These are phyloP conservation scores for Umbellularia californica DNA, from an alignment of 164 flowering plant genomes.

Conservation along the genomic window DNA sequence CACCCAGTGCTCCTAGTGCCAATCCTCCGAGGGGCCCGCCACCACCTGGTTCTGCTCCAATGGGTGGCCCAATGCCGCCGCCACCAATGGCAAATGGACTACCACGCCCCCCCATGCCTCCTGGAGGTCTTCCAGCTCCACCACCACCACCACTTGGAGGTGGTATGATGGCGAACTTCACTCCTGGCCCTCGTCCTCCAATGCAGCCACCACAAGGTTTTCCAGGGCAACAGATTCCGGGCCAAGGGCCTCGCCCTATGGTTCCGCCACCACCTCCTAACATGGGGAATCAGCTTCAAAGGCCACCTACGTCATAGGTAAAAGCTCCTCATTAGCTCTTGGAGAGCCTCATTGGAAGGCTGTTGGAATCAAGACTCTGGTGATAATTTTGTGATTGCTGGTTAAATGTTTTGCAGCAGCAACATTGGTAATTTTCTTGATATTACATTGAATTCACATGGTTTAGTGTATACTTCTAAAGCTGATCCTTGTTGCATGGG, in stretches of 20 bases:
- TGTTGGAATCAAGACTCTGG: neutral
- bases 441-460: no score
- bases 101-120: slow-evolving; percentile 89
- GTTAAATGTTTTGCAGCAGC: neutral
- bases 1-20: slow-evolving; percentile 36
- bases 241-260: slow-evolving; percentile 13
- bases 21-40: slow-evolving; percentile 62
- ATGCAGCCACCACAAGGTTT: slow-evolving; percentile 72
- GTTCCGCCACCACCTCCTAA: slow-evolving; percentile 60
- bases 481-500: no score
- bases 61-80: slow-evolving; percentile 47
- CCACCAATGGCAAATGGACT: slow-evolving; percentile 76
- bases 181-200: slow-evolving; percentile 62
- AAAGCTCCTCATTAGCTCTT: neutral
- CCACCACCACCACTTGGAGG: slow-evolving; percentile 77
- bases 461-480: no score
- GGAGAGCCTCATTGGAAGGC: neutral
- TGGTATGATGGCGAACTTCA: slow-evolving; percentile 75
- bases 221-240: slow-evolving; percentile 55
- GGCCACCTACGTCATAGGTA: slow-evolving; percentile 19
- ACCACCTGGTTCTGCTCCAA: slow-evolving; percentile 40
- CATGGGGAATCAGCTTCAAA: slow-evolving; percentile 40
- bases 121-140: slow-evolving; percentile 67
- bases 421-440: no score
- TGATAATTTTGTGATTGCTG: neutral